These are phyloP conservation scores for Sporisorium iseilematis-ciliati DNA, from an alignment of 1,284 basidiomycete species.

Conservation along the genomic window DNA sequence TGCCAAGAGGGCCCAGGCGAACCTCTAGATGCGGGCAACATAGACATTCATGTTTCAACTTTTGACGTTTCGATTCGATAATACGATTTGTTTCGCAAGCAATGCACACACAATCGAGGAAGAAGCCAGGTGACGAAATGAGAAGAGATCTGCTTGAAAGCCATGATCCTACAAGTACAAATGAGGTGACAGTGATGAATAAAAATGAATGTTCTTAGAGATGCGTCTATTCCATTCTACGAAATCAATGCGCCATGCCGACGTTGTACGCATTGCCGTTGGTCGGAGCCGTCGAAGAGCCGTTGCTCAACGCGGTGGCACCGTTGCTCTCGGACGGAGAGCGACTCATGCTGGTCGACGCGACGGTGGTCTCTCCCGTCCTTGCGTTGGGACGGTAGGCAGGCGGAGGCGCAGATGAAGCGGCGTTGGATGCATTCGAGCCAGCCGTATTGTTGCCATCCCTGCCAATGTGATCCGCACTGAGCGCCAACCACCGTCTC, in stretches of 20 bases:
- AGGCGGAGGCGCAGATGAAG: slow-evolving; percentile 31
- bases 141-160: not conserved
- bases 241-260: slow-evolving; percentile 25
- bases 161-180: slow-evolving; percentile 24
- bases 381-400: slow-evolving; percentile 43
- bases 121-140: not conserved
- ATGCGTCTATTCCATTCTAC: too few relatives aligned
- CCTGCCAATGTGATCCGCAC: slow-evolving; percentile 30
- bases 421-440: not conserved
- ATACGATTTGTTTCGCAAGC: too few relatives aligned
- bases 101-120: too few relatives aligned
- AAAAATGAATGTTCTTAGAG: not conserved
- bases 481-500: slow-evolving; percentile 53
- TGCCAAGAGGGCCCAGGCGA: slow-evolving; percentile 22
- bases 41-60: too few relatives aligned
- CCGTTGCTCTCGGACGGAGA: slow-evolving; percentile 9
- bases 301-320: not conserved
- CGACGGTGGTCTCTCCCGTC: slow-evolving; percentile 37
- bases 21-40: too few relatives aligned
- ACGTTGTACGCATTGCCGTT: slow-evolving; percentile 11
- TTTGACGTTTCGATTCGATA: too few relatives aligned
- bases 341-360: slow-evolving; percentile 29
- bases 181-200: slow-evolving; percentile 9
- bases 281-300: not conserved
- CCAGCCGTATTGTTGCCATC: slow-evolving; percentile 11